Evolutionary conservation across 164 flowering plant genomes (phyloP), one percentile per base, ranked within the genome.

Genomic region (Paratinospora sagittata): DNA sequence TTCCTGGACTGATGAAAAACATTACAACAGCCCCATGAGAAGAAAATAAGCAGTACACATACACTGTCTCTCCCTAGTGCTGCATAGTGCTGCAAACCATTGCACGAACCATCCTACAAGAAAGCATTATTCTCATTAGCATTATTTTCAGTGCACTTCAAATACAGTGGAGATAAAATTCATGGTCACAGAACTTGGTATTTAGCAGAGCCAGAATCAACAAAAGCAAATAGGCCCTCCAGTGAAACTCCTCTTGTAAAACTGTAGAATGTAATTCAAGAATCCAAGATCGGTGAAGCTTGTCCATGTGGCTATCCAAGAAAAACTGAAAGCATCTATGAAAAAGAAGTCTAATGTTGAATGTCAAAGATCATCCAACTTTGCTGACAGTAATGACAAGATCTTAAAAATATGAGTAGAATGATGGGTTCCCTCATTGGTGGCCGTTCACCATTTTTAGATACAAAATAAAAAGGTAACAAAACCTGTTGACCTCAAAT

Each of bases 71-170:
- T 89, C 67, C 98, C 98, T 74, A 94, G 81, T 55, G 98, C 98
- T 65, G 98, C 98, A 86, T 94, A 94, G 74, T 94, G 98, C 82
- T 94, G 98, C 75, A 94, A 74, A 64, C 98, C 98, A 77, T 94
- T 94, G 85, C 98, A 94, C 13, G 98, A 94, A 70, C 98, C 98
- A 88, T 94, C 98, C 98, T 94, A 75, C 33, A 9, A 41, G 67
- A 60, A 27, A 76, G 69, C 11, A 72, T 45, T n/a, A n/a, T 26
- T 27, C 21, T 63, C 55, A 69, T 74, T 37, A 70, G 57, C 47
- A 61, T 47, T 33, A 57, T 11, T 17, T 41, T 37, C 21, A 4
- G 8, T 12, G 37, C 24, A 21, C 17, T 2, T 10, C 41, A 65
- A n/a, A 33, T 14, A 34, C 17, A 10, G 36, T 61, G 27, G 58